A percentile compares a stretch with the other conserved stretches of the same genome.
Conservation (phyloP, 1,139 yeast genomes). For the Arxiozyma slooffiae region DNA sequence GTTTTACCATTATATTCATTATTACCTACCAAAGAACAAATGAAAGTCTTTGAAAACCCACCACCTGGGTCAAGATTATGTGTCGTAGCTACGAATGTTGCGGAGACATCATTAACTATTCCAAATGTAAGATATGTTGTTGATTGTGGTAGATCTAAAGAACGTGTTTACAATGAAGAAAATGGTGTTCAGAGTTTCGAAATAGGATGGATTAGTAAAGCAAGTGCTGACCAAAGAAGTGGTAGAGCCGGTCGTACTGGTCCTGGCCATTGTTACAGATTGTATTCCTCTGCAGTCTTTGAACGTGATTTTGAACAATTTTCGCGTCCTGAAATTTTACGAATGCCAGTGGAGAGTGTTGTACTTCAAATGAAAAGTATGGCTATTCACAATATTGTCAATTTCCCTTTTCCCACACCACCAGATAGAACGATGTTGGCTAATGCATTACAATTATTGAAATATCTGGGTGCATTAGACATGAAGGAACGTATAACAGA, state of each 20-base stretch:
- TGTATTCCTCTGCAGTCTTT: slow-evolving; percentile 90
- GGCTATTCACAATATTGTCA: slow-evolving; percentile 85
- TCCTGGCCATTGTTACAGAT: slow-evolving; percentile 92
- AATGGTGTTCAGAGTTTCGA: slow-evolving; percentile 91
- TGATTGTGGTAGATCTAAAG: slow-evolving; percentile 91
- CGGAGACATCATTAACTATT: slow-evolving; percentile 93
- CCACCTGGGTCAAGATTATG: slow-evolving; percentile 82
- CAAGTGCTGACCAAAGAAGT: slow-evolving; percentile 89
- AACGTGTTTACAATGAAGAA: slow-evolving; percentile 68
- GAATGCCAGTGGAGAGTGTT: slow-evolving; percentile 95
- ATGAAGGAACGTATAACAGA: slow-evolving; percentile 49
- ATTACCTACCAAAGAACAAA: slow-evolving; percentile 85
- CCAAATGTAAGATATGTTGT: slow-evolving; percentile 94
- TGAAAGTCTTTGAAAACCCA: slow-evolving; percentile 82
- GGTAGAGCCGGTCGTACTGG: slow-evolving; percentile 99
- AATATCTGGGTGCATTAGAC: slow-evolving; percentile 72
- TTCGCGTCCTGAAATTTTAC: slow-evolving; percentile 75
- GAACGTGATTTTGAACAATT: slow-evolving; percentile 79
- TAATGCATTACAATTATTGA: slow-evolving; percentile 60
- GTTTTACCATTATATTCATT: slow-evolving; percentile 88
- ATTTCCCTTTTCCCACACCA: slow-evolving; percentile 95
- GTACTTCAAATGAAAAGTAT: slow-evolving; percentile 91
- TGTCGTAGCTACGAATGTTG: slow-evolving; percentile 94
- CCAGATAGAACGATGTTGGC: slow-evolving; percentile 57
- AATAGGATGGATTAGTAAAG: slow-evolving; percentile 87